phyloP scores from a whole-genome alignment of 768 basidiomycete species.

The Boletus edulis region DNA sequence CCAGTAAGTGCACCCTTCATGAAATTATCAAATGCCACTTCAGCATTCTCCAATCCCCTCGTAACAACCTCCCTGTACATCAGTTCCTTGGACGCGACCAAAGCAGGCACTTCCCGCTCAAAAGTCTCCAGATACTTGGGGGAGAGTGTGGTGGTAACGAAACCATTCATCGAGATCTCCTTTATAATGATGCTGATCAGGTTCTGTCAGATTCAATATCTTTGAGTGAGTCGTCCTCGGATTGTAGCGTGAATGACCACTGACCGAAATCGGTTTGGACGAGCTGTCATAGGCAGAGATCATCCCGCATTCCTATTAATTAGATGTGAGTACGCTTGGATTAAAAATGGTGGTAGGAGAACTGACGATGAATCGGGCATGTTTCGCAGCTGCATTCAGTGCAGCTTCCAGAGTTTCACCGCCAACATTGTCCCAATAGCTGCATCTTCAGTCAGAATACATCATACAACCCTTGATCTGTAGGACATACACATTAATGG shows the following conservation, averaged over 20 bases:
- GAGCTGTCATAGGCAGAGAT: neutral
- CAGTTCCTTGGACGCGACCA: constrained; percentile 45
- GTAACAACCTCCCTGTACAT: constrained; percentile 46
- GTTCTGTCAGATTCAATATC: constrained; percentile 28
- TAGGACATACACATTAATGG: constrained; percentile 44
- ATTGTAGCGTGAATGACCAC: neutral
- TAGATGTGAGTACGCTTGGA: neutral
- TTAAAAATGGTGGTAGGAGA: neutral
- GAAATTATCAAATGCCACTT: too few species aligned
- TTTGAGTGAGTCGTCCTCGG: neutral
- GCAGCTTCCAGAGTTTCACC: constrained; percentile 59
- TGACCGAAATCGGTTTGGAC: neutral
- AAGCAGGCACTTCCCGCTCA: constrained; percentile 37
- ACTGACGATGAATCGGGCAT: constrained; percentile 49
- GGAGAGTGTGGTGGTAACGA: constrained; percentile 32
- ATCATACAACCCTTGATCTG: neutral
- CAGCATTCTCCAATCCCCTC: constrained; percentile 33
- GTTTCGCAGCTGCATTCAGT: constrained; percentile 40
- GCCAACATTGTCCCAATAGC: constrained; percentile 50
- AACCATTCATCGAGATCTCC: constrained; percentile 44
- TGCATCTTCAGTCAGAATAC: neutral
- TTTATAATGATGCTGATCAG: constrained; percentile 37
- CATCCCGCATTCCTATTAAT: constrained; percentile 33
- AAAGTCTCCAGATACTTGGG: constrained; percentile 42
- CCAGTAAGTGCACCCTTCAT: too few species aligned